Base-by-base conservation (phyloP, 257 asterid genomes). In the Mentha longifolia region DNA sequence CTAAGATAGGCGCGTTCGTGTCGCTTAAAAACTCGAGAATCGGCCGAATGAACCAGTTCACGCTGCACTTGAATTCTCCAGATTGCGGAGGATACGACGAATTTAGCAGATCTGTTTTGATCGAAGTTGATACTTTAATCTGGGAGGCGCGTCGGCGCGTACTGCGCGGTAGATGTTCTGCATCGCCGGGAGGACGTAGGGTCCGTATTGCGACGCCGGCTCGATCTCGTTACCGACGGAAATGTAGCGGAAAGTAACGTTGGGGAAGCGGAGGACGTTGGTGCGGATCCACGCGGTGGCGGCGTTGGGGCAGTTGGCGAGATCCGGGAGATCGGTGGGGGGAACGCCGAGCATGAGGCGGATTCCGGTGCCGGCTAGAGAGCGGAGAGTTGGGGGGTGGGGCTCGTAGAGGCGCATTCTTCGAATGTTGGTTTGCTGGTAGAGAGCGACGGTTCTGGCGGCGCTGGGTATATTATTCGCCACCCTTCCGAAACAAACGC, bases 211-310 rank as follows among this genome's bases (percentile, higher is more conserved):
- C 9, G 78, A 9, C 3, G 63, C 49, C 2, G 85, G 80, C 51
- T 54, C 70, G n/a, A 81, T 75, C 69, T 81, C 83, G 22, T 77
- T 78, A 2, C 85, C 85, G 2, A 81, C 79, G 0, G 76, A 56
- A 11, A 81, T 71, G 78, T 70, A 52, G 13, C 70, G 19, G 33
- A 77, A 58, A 8, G 39, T 55, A 15, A 74, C 76, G 25, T 54
- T 56, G 0, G 77, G 68, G 30, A 47, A 61, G 65, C 60, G 33
- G 3, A 11, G 61, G 0, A 82, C 37, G 43, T 68, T 69, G 63
- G 16, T 41, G 49, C 42, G 75, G 61, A 82, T 73, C 86, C 86
- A 82, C 4, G 64, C 1, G 10, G 64, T 4, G 14, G 70, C 68
- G 0, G 83, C 83, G 47, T 65, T 39, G 25, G 76, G 81, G 31